Conservation (phyloP, 2,329 filamentous ascomycete genomes). For the Diaporthe batatas region DNA sequence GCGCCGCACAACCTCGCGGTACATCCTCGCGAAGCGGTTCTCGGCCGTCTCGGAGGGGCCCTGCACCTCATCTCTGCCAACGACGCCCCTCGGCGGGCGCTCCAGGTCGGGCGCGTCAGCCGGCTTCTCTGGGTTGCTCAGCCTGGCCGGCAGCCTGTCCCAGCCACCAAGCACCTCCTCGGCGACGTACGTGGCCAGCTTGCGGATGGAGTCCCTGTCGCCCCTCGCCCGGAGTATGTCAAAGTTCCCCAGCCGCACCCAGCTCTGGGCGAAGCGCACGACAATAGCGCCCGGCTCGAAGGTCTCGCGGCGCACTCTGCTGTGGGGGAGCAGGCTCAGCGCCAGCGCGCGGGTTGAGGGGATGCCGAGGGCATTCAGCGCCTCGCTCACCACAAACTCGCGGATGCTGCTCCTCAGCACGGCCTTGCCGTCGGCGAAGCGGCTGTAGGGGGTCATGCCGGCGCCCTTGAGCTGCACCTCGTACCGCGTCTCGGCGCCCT, state of each 20-base stretch:
- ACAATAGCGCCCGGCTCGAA: slow-evolving; percentile 94
- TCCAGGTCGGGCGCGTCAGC: slow-evolving; percentile 54
- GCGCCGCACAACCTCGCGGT: slow-evolving; percentile 85
- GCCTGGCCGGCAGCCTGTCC: slow-evolving; percentile 80
- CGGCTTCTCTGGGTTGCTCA: slow-evolving; percentile 65
- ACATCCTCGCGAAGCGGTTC: slow-evolving; percentile 89
- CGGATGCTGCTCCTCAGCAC: slow-evolving; percentile 93
- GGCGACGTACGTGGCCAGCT: slow-evolving; percentile 84
- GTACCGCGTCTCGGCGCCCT: slow-evolving; percentile 66
- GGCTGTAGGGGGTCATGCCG: slow-evolving; percentile 91
- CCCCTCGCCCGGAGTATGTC: slow-evolving; percentile 88
- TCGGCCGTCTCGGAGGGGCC: slow-evolving; percentile 77
- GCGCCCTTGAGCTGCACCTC: slow-evolving; percentile 96
- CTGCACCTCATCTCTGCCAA: slow-evolving; percentile 69
- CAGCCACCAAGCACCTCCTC: slow-evolving; percentile 91
- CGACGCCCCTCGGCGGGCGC: slow-evolving; percentile 64
- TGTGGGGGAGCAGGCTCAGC: slow-evolving; percentile 80
- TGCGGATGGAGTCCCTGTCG: slow-evolving; percentile 80
- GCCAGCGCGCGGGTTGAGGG: slow-evolving; percentile 89
- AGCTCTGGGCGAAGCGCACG: slow-evolving; percentile 88
- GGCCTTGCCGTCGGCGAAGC: slow-evolving; percentile 96
- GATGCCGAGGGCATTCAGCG: slow-evolving; percentile 85
- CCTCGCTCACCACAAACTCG: slow-evolving; percentile 94
- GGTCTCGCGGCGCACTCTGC: slow-evolving; percentile 81
- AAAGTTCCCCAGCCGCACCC: slow-evolving; percentile 95